These are phyloP conservation scores for Torulaspora maleeae DNA, from an alignment of 805 yeast species.

Conservation along the genomic window DNA sequence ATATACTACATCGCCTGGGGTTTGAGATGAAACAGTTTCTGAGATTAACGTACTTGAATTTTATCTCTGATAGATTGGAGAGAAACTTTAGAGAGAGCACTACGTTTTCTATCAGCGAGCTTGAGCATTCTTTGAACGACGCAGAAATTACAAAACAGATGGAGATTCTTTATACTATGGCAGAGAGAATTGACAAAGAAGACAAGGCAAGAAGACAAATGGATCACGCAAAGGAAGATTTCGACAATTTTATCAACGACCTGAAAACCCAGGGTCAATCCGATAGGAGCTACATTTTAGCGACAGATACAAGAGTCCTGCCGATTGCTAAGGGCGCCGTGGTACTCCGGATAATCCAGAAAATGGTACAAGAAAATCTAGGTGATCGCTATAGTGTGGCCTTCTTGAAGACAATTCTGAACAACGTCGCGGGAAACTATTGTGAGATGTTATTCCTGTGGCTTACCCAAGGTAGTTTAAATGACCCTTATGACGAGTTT, in stretches of 20 bases:
- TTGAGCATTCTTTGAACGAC: constrained; percentile 49
- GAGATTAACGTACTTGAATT: constrained; percentile 34
- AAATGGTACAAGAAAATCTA: constrained; percentile 48
- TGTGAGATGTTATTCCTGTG: constrained; percentile 68
- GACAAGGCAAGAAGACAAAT: constrained; percentile 39
- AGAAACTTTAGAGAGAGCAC: constrained; percentile 45
- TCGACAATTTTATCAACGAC: constrained; percentile 42
- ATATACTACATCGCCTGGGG: constrained; percentile 69
- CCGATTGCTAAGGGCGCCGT: constrained; percentile 74
- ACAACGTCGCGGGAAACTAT: constrained; percentile 58
- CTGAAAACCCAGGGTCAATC: constrained; percentile 38
- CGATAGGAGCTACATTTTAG: constrained; percentile 33
- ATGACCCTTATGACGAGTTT: constrained; percentile 82
- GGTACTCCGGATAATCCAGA: constrained; percentile 57
- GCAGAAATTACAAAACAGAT: constrained; percentile 39
- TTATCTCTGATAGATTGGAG: constrained; percentile 45
- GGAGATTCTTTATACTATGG: constrained; percentile 54
- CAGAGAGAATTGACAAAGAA: constrained; percentile 46
- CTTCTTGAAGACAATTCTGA: constrained; percentile 51
- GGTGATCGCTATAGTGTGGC: constrained; percentile 58
- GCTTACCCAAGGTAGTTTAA: constrained; percentile 67
- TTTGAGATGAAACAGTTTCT: constrained; percentile 48
- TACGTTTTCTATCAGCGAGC: constrained; percentile 52
- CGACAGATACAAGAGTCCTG: constrained; percentile 49
- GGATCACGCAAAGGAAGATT: constrained; percentile 36